Evolutionary conservation across 2,329 filamentous ascomycete species (phyloP).

Genomic region (Colletotrichum liaoningense): DNA sequence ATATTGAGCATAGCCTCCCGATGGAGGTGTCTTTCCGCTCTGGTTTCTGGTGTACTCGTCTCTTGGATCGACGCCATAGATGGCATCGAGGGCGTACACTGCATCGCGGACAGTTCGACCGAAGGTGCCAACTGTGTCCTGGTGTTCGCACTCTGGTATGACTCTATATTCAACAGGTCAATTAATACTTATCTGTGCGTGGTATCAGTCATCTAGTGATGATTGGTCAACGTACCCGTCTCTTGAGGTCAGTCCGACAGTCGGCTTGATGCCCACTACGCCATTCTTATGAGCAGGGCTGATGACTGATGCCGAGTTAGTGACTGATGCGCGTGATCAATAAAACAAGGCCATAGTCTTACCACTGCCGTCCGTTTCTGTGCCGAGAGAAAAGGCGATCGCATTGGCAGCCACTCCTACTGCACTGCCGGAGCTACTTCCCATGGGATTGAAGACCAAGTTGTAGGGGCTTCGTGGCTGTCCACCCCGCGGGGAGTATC

Average conservation of each 20-base stretch:
- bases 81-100: slow-evolving; percentile 72
- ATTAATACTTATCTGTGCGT: background rate
- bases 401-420: slow-evolving; percentile 72
- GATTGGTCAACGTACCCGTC: slow-evolving; percentile 47
- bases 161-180: slow-evolving; percentile 40
- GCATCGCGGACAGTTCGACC: slow-evolving; percentile 76
- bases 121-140: slow-evolving; percentile 77
- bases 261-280: slow-evolving; percentile 80
- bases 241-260: slow-evolving; percentile 76
- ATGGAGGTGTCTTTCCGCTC: slow-evolving; percentile 55
- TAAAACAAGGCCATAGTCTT: background rate
- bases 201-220: background rate
- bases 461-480: slow-evolving; percentile 76
- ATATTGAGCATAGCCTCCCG: slow-evolving; percentile 66
- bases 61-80: slow-evolving; percentile 70
- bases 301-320: slow-evolving; percentile 57
- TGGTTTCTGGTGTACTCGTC: slow-evolving; percentile 76
- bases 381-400: slow-evolving; percentile 74
- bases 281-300: slow-evolving; percentile 76
- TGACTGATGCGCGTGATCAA: too few species aligned
- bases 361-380: slow-evolving; percentile 76
- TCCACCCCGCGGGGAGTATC: slow-evolving; percentile 72
- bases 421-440: slow-evolving; percentile 75
- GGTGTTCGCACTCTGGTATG: slow-evolving; percentile 74
- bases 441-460: slow-evolving; percentile 73